A percentile compares a stretch with the other conserved stretches of the same genome.
These are phyloP conservation scores for Tephrocybe sp. DNA, from an alignment of 768 basidiomycete species.

Conservation along the genomic window DNA sequence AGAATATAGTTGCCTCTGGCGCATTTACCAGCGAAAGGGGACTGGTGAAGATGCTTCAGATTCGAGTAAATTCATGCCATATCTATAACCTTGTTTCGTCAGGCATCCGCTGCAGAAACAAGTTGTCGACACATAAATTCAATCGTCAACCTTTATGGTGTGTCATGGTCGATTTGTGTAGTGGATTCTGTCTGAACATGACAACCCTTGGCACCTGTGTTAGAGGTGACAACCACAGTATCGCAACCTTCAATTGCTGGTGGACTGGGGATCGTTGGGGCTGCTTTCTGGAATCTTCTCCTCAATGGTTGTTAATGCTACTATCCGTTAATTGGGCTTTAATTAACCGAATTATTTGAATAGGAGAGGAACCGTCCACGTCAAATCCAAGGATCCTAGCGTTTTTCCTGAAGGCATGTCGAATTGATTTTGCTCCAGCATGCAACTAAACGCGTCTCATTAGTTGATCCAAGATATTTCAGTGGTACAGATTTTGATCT, in stretches of 20 bases:
- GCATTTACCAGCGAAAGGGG: conserved; percentile 11
- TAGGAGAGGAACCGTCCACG: conserved; percentile 9
- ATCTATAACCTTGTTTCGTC: no score
- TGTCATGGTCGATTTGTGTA: no score
- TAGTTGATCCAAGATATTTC: conserved; percentile 12
- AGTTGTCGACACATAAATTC: no score
- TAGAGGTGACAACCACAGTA: conserved; percentile 13
- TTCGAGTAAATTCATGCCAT: conserved; percentile 9
- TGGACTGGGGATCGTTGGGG: neutral
- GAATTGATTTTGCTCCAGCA: neutral
- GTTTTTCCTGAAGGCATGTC: conserved; percentile 13
- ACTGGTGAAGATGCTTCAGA: conserved; percentile 6
- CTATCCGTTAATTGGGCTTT: neutral
- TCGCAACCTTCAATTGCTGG: neutral
- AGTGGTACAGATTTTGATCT: conserved; percentile 4
- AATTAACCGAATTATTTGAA: neutral
- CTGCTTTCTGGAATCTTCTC: conserved; percentile 11
- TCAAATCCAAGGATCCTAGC: conserved; percentile 11
- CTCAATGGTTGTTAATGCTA: conserved; percentile 9
- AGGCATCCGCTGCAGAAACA: no score
- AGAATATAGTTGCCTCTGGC: conserved; percentile 13
- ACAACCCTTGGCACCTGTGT: conserved; percentile 14
- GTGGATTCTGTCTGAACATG: no score
- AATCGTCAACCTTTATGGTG: conserved; percentile 10
- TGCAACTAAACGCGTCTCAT: neutral